These are phyloP conservation scores for Stemphylium beticola DNA, from an alignment of 2,329 filamentous ascomycete species.

Conservation along the genomic window DNA sequence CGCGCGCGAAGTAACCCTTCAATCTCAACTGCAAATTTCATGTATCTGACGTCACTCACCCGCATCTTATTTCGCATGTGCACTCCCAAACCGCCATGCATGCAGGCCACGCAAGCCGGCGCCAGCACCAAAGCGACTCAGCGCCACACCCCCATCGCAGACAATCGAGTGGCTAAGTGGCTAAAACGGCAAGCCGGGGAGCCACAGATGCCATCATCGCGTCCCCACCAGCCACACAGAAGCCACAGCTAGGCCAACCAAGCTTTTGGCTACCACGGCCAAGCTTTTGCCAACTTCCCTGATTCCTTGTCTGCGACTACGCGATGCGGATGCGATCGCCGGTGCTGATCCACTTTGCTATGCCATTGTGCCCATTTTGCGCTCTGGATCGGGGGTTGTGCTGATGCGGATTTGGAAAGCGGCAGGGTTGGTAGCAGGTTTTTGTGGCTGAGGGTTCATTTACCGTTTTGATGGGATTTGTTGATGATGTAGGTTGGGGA, in stretches of 20 bases:
- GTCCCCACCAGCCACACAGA: conserved; percentile 7
- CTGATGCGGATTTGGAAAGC: not conserved
- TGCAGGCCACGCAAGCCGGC: not conserved
- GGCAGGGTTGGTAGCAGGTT: conserved; percentile 36
- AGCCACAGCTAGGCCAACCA: conserved; percentile 23
- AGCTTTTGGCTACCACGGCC: conserved; percentile 21
- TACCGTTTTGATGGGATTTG: conserved; percentile 21
- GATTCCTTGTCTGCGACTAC: conserved; percentile 16
- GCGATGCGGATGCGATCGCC: conserved; percentile 14
- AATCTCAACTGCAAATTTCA: too few relatives aligned
- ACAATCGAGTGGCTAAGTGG: conserved; percentile 7
- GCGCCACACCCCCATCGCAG: not conserved
- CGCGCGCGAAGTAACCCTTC: too few relatives aligned
- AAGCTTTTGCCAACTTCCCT: conserved; percentile 34
- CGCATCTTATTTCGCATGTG: too few relatives aligned
- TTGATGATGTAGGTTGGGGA: conserved; percentile 9
- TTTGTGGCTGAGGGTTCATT: conserved; percentile 29
- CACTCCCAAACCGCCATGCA: not conserved
- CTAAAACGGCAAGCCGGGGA: conserved; percentile 2
- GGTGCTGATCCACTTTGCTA: conserved; percentile 7
- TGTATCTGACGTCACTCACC: too few relatives aligned
- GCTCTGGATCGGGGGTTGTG: not conserved
- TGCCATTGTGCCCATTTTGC: not conserved
- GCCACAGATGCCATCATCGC: conserved; percentile 23
- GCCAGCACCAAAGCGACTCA: not conserved